These are phyloP conservation scores for Evansstolkia leycettana DNA, from an alignment of 495 filamentous ascomycete genomes.

Conservation along the genomic window DNA sequence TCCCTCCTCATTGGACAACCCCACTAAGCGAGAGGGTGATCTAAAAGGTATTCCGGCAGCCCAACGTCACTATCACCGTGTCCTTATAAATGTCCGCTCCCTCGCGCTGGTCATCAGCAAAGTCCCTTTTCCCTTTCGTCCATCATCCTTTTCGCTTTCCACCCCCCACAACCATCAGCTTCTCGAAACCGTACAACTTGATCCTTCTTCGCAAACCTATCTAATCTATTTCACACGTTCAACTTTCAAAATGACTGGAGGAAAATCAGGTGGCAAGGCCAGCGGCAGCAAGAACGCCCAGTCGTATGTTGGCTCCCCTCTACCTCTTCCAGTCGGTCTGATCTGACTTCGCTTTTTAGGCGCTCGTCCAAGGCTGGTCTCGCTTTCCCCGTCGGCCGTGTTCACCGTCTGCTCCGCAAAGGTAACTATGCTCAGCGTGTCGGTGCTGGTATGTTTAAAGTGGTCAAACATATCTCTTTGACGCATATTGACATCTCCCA, in stretches of 20 bases:
- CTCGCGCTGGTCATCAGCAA: constrained; percentile 18
- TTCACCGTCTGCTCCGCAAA: constrained; percentile 98
- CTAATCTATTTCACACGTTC: too few relatives aligned
- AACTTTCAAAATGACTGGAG: constrained; percentile 89
- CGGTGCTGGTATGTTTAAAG: constrained; percentile 61
- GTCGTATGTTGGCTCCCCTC: constrained; percentile 53
- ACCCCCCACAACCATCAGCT: constrained; percentile 7
- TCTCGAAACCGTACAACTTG: constrained; percentile 1
- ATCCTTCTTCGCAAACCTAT: constrained; percentile 8
- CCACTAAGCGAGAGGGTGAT: constrained; percentile 40
- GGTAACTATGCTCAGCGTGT: constrained; percentile 99
- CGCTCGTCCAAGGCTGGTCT: constrained; percentile 99
- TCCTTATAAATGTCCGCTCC: constrained; percentile 35
- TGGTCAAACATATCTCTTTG: neutral
- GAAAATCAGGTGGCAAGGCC: constrained; percentile 98
- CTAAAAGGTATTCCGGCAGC: constrained; percentile 24
- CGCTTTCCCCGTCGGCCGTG: constrained; percentile 98
- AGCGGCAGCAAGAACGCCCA: constrained; percentile 93
- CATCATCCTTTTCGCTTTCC: constrained; percentile 7
- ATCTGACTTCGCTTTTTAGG: constrained; percentile 27
- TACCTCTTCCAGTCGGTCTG: constrained; percentile 2
- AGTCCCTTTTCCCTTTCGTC: constrained; percentile 9
- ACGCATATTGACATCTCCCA: constrained; percentile 26
- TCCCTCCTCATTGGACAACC: constrained; percentile 27
- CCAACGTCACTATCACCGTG: constrained; percentile 32